These are phyloP conservation scores for Citrus reticulata DNA, from an alignment of 345 rosid genomes.

Conservation along the genomic window DNA sequence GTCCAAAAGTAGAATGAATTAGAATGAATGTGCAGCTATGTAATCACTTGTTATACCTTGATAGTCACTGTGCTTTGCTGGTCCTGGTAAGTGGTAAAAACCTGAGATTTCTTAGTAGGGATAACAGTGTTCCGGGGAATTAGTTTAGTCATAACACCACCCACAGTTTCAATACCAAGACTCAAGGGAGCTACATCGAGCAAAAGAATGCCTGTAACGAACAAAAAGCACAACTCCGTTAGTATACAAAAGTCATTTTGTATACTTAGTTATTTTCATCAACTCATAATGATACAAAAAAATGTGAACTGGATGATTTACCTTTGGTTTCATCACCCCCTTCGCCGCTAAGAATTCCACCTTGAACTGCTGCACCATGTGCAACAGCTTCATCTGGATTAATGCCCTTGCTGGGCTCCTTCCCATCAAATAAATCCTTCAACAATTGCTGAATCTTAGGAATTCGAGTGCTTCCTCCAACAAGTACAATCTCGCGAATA, in stretches of 20 bases:
- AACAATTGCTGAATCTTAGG: constrained; percentile 49
- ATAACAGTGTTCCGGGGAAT: constrained; percentile 53
- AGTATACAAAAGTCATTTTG: neutral
- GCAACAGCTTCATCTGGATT: constrained; percentile 70
- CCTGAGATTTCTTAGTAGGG: constrained; percentile 45
- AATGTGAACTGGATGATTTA: neutral
- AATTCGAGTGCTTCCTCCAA: constrained; percentile 61
- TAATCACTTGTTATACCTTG: constrained; percentile 23
- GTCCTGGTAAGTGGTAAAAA: constrained; percentile 49
- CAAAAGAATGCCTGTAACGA: constrained; percentile 35
- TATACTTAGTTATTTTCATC: neutral
- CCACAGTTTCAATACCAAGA: constrained; percentile 52
- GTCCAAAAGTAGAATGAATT: neutral
- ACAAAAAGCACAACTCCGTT: neutral
- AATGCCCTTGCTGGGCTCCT: constrained; percentile 45
- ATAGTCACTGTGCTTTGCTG: constrained; percentile 47
- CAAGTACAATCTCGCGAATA: constrained; percentile 53
- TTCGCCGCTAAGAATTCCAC: constrained; percentile 45
- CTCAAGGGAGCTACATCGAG: constrained; percentile 50
- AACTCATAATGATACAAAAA: neutral
- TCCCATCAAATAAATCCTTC: constrained; percentile 50
- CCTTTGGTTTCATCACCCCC: constrained; percentile 45
- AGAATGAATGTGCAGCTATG: neutral
- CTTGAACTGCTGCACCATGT: constrained; percentile 59
- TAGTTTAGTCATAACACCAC: constrained; percentile 59